Conservation (phyloP, 2,329 filamentous ascomycete genomes). For the Colletotrichum echinochloae region DNA sequence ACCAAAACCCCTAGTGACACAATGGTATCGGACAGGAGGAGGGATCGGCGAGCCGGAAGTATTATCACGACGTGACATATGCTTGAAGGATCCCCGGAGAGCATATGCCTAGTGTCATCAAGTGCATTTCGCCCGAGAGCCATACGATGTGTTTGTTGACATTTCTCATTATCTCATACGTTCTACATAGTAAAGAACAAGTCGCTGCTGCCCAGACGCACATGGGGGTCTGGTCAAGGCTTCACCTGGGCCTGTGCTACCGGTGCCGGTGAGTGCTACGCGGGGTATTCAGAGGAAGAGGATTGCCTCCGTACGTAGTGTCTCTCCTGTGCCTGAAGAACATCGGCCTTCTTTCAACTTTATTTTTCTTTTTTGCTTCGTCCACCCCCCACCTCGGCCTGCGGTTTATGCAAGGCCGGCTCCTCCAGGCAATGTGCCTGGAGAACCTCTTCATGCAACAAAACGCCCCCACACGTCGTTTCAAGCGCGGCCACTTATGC, state of each 20-base stretch:
- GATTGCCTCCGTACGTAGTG: background rate
- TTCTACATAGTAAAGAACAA: slow-evolving; percentile 27
- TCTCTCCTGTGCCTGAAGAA: slow-evolving; percentile 20
- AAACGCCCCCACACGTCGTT: slow-evolving; percentile 33
- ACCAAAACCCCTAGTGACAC: background rate
- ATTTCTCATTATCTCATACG: slow-evolving; percentile 39
- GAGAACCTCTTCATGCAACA: slow-evolving; percentile 16
- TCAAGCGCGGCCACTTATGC: slow-evolving; percentile 44
- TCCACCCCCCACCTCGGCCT: background rate
- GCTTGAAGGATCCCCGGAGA: too few species aligned
- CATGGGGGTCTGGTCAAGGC: background rate
- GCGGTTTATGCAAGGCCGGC: background rate
- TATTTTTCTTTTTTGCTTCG: slow-evolving; percentile 1
- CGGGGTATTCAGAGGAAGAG: slow-evolving; percentile 23
- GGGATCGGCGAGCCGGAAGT: background rate
- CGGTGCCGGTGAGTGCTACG: slow-evolving; percentile 17
- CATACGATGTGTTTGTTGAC: slow-evolving; percentile 10
- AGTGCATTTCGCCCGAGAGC: background rate
- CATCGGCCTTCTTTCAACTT: slow-evolving; percentile 1
- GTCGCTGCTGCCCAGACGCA: background rate
- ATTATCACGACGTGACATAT: background rate
- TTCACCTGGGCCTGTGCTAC: slow-evolving; percentile 7
- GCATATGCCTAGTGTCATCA: background rate
- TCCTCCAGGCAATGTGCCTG: background rate
- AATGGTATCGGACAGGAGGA: background rate